Conservation (phyloP, 345 rosid species). For the Hibiscus tridactylites region DNA sequence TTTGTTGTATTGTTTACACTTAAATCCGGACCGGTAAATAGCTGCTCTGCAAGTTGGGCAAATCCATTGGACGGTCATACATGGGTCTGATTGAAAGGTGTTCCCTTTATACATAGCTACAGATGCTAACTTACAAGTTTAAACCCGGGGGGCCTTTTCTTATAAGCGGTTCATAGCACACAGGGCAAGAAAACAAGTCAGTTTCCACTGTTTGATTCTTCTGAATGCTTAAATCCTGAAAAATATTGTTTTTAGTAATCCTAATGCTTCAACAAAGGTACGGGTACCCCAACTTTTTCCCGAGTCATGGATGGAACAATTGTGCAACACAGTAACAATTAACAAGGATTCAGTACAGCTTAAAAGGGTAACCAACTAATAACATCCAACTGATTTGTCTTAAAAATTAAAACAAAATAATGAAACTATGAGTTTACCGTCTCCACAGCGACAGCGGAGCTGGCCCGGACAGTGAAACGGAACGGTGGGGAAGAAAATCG, state of each 20-base stretch:
- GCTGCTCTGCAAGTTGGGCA: conserved; percentile 47
- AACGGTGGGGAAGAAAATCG: conserved; percentile 27
- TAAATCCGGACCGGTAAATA: conserved; percentile 84
- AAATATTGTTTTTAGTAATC: not conserved
- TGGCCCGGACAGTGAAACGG: conserved; percentile 21
- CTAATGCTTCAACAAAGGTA: not conserved
- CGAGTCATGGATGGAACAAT: too few relatives aligned
- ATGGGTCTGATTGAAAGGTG: not conserved
- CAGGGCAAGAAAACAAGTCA: conserved; percentile 72
- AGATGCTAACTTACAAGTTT: conserved; percentile 52
- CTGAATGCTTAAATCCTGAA: conserved; percentile 31
- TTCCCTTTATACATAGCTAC: not conserved
- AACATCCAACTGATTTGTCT: too few relatives aligned
- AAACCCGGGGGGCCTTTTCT: conserved; percentile 91
- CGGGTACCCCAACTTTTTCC: too few relatives aligned
- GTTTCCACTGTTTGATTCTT: conserved; percentile 27
- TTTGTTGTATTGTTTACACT: conserved; percentile 68
- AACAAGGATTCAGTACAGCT: too few relatives aligned
- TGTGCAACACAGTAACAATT: too few relatives aligned
- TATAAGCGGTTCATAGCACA: conserved; percentile 75
- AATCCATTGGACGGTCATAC: not conserved
- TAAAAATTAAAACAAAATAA: not conserved
- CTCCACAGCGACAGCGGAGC: conserved; percentile 35
- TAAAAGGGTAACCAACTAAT: too few relatives aligned
- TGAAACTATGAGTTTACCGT: conserved; percentile 18